Percentiles rank a stretch among this genome's conserved stretches.
phyloP scores from a whole-genome alignment of 192 early-diverging fungal genomes.

The Linnemannia hyalina region DNA sequence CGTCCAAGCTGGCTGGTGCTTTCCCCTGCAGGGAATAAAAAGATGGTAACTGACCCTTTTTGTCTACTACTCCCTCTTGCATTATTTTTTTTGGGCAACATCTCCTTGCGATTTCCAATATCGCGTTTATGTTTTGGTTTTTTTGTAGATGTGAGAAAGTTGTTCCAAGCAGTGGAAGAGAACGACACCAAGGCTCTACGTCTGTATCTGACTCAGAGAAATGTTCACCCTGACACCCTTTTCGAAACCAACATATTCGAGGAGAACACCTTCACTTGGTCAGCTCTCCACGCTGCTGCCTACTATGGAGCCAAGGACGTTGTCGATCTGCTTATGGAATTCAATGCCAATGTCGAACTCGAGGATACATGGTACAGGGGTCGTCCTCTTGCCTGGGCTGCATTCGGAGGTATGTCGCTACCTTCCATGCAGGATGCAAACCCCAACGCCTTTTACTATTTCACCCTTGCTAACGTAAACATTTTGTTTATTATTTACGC shows the following conservation, averaged over 20 bases:
- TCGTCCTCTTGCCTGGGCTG: slow-evolving; percentile 92
- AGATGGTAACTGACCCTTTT: background rate
- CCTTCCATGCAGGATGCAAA: background rate
- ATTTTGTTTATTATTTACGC: background rate
- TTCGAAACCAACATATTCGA: slow-evolving; percentile 51
- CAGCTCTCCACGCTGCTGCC: slow-evolving; percentile 86
- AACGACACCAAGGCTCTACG: slow-evolving; percentile 39
- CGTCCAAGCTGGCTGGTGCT: background rate
- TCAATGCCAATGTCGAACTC: slow-evolving; percentile 84
- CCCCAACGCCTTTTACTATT: background rate
- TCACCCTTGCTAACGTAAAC: background rate
- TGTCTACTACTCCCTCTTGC: background rate
- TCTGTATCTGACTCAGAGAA: slow-evolving; percentile 30
- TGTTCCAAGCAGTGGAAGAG: slow-evolving; percentile 47
- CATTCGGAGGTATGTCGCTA: slow-evolving; percentile 71
- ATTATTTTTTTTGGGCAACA: background rate
- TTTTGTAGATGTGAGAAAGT: slow-evolving; percentile 30
- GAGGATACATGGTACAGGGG: slow-evolving; percentile 88
- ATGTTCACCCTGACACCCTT: slow-evolving; percentile 42
- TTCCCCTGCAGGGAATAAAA: background rate
- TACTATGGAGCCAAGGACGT: slow-evolving; percentile 84
- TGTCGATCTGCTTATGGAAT: slow-evolving; percentile 74
- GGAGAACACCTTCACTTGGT: slow-evolving; percentile 83
- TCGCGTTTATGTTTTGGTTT: background rate
- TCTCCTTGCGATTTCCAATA: background rate